A percentile compares a stretch with the other conserved stretches of the same genome.
phyloP scores from a whole-genome alignment of 768 basidiomycete genomes.

The Phanerodontia chrysosporium region DNA sequence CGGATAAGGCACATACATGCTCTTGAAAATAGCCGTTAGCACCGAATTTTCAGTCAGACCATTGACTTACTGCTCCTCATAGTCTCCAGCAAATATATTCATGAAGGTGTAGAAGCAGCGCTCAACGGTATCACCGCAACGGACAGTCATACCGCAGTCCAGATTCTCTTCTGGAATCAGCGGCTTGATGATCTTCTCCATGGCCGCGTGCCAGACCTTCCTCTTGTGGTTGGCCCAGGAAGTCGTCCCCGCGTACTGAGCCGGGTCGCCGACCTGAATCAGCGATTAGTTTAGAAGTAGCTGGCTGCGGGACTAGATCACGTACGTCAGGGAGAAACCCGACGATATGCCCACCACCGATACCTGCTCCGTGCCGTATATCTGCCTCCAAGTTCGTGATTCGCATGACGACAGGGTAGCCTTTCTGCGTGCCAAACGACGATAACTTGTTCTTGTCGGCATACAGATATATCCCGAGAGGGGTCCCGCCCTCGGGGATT shows the following conservation, averaged over 20 bases:
- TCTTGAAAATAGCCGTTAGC: not conserved
- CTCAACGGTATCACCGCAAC: constrained; percentile 6
- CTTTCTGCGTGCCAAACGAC: constrained; percentile 14
- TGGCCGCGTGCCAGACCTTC: constrained; percentile 20
- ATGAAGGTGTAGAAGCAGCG: constrained; percentile 17
- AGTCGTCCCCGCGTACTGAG: constrained; percentile 7
- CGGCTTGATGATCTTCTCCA: constrained; percentile 12
- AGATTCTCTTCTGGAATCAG: constrained; percentile 6
- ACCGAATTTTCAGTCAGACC: not conserved
- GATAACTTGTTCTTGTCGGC: constrained; percentile 21
- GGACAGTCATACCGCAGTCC: constrained; percentile 7
- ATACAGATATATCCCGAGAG: constrained; percentile 10
- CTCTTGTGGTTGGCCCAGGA: constrained; percentile 17
- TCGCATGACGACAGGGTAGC: constrained; percentile 17
- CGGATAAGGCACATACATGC: not conserved
- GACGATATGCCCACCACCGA: constrained; percentile 20
- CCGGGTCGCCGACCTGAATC: not conserved
- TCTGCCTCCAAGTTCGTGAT: constrained; percentile 15
- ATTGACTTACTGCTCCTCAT: constrained; percentile 26
- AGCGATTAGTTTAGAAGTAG: not conserved
- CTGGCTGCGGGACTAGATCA: not conserved
- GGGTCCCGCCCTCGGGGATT: not conserved
- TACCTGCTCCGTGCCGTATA: constrained; percentile 10
- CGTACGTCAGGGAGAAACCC: constrained; percentile 24
- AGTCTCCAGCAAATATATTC: constrained; percentile 23